Conservation (phyloP, 306 rosid genomes). For the Prunus mira region DNA sequence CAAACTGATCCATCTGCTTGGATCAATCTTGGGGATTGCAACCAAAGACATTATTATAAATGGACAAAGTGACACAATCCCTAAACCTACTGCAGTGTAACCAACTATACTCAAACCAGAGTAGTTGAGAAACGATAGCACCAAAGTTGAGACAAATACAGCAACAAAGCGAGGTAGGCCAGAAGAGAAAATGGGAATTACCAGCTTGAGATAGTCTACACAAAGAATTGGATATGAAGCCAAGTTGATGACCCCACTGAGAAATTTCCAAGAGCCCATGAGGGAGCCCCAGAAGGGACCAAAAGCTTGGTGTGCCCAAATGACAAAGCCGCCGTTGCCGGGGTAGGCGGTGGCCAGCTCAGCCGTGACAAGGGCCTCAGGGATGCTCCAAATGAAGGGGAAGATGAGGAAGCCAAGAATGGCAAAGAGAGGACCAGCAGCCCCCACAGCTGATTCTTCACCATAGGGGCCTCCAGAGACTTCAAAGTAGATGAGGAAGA, state of each 20-base stretch:
- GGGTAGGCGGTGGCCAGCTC: conserved; percentile 45
- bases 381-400: conserved; percentile 45
- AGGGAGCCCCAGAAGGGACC: conserved; percentile 49
- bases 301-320: conserved; percentile 40
- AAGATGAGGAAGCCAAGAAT: conserved; percentile 43
- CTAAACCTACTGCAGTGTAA: conserved; percentile 35
- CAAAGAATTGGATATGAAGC: conserved; percentile 48
- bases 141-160: conserved; percentile 26
- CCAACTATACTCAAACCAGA: conserved; percentile 42
- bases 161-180: conserved; percentile 31
- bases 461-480: conserved; percentile 43
- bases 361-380: conserved; percentile 42
- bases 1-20: conserved; percentile 46
- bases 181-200: conserved; percentile 36
- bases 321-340: conserved; percentile 43
- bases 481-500: conserved; percentile 47
- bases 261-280: conserved; percentile 46
- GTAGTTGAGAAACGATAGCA: conserved; percentile 39
- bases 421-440: conserved; percentile 38
- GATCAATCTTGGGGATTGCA: conserved; percentile 43
- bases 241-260: conserved; percentile 37
- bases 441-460: conserved; percentile 27
- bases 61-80: conserved; percentile 37
- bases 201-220: conserved; percentile 33
- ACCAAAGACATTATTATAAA: conserved; percentile 35